Base-by-base conservation (phyloP, 2,329 filamentous ascomycete genomes). In the Diaporthe humulicola region DNA sequence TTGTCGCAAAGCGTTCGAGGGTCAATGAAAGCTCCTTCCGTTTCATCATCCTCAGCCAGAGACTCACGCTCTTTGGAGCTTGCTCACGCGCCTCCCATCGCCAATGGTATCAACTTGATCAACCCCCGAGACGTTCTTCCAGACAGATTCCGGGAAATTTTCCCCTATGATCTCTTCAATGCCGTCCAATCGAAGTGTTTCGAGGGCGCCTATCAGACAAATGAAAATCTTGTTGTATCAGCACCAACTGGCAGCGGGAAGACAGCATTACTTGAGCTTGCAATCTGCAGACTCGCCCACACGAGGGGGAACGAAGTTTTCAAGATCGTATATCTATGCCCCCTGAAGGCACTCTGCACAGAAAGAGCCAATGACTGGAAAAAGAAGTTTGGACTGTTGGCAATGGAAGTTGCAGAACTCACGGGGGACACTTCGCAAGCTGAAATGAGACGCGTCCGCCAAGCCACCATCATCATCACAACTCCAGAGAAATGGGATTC, bases 401-500 rank as follows among this genome's bases (percentile, higher is more conserved):
- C 90, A 28, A 83, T 97, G 19, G 86, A 90, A 74, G 95, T 93
- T 80, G 92, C 92, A 4, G 94, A 97, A 81, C 87, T 97, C 74
- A 98, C 95, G 4, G 95, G 95, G 1, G 95, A 97, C 80, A 96
- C 94, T 0, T 92, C 94, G 50, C 86, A 89, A 70, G 83, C 85
- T 7, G 91, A 96, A 77, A 87, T 95, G 75, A 87, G 87, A 30
- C 90, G 89, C 71, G 93, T 96, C 8, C 92, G 95, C 75, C 90
- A 88, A 78, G 94, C 94, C 4, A 92, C 92, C 61, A 94, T 98
- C 77, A 96, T 98, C 77, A 89, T 97, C 76, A 97, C 95, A 0
- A 98, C 95, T 0, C 95, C 95, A 0, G 95, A 98, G 83, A 97
- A 97, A 80, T 97, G 95, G 95, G 95, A 98, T 81, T 96, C 94